Conservation (phyloP, 441 rosid genomes). For the Pelargonium australe region DNA sequence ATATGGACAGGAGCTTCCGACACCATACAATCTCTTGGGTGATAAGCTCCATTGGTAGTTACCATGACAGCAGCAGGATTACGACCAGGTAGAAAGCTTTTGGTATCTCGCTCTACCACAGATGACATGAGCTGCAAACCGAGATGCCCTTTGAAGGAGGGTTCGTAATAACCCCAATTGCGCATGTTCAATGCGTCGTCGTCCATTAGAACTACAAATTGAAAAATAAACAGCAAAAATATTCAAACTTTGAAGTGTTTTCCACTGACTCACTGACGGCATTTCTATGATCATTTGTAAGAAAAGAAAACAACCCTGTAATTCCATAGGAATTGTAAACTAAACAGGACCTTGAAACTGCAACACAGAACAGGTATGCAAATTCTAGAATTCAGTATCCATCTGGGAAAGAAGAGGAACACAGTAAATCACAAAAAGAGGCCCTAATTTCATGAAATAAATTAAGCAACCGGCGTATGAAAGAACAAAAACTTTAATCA, state of each 20-base stretch:
- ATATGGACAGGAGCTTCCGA: slow-evolving; percentile 10
- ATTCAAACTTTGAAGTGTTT: not conserved
- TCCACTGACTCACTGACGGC: not conserved
- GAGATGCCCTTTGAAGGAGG: slow-evolving; percentile 20
- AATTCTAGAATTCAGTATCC: not conserved
- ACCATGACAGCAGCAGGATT: slow-evolving; percentile 20
- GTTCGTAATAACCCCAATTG: slow-evolving; percentile 28
- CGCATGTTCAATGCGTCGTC: slow-evolving; percentile 23
- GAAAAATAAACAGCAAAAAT: not conserved
- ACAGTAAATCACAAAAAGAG: too few relatives aligned
- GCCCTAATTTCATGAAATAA: too few relatives aligned
- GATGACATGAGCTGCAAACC: slow-evolving; percentile 21
- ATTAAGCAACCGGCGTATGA: too few relatives aligned
- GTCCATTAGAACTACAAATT: slow-evolving; percentile 1
- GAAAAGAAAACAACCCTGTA: not conserved
- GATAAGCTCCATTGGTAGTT: slow-evolving; percentile 13
- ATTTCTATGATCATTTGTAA: not conserved
- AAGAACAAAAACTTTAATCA: not conserved
- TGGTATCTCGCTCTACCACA: slow-evolving; percentile 13
- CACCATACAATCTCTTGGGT: slow-evolving; percentile 16
- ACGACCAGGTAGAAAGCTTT: slow-evolving; percentile 14
- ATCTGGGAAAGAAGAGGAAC: not conserved
- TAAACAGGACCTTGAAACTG: not conserved
- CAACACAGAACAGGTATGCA: not conserved
- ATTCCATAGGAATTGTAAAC: not conserved